These are phyloP conservation scores for Scutellaria barbata DNA, from an alignment of 257 asterid genomes.

Conservation along the genomic window DNA sequence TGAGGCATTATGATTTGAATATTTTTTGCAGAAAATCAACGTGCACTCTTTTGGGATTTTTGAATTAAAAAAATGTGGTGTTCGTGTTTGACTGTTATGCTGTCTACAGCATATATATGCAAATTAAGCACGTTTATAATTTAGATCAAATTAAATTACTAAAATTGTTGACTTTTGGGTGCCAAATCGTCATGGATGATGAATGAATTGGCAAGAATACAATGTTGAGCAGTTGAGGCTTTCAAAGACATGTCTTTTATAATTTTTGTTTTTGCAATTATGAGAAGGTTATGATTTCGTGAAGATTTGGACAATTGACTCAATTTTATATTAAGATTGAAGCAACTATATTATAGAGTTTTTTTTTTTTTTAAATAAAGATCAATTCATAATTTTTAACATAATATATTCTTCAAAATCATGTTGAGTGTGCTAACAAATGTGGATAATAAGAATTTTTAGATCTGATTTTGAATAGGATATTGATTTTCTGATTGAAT, in stretches of 20 bases:
- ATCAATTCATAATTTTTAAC: no score
- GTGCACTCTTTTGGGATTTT: conserved; percentile 19
- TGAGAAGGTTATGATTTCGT: not conserved
- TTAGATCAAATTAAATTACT: not conserved
- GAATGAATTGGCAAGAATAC: not conserved
- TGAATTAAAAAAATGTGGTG: conserved; percentile 20
- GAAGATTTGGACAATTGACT: not conserved
- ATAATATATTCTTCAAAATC: no score
- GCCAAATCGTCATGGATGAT: conserved; percentile 29
- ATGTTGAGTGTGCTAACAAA: no score
- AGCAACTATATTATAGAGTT: not conserved
- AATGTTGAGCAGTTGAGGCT: not conserved
- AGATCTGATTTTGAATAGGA: no score
- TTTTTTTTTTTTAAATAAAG: no score
- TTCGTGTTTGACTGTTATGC: conserved; percentile 24
- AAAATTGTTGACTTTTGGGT: conserved; percentile 25
- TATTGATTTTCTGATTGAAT: no score
- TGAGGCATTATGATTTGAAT: not conserved
- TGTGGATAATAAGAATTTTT: no score
- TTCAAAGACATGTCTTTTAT: not conserved
- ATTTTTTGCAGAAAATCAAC: conserved; percentile 17
- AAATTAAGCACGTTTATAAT: conserved; percentile 32
- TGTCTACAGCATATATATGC: not conserved
- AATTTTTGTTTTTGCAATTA: not conserved
- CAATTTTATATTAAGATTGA: not conserved